Percentiles rank a stretch among this genome's conserved stretches.
Evolutionary conservation across 345 rosid genomes (phyloP).

Genomic region (Turritis glabra): DNA sequence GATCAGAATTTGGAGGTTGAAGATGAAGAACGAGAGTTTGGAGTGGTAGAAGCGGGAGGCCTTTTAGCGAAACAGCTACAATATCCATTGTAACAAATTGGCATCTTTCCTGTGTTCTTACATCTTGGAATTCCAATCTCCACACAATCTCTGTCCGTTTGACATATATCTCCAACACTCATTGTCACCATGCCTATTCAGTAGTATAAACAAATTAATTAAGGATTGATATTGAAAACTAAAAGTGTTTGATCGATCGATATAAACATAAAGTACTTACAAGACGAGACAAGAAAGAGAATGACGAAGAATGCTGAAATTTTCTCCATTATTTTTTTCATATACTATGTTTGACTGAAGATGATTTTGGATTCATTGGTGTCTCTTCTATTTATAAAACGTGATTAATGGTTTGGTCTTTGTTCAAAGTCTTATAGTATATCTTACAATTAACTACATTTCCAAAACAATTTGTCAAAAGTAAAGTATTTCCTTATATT

Average conservation of each 20-base stretch:
- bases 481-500: neutral
- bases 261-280: conserved; percentile 2
- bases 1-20: neutral
- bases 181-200: conserved; percentile 20
- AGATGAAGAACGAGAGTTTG: neutral
- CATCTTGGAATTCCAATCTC: conserved; percentile 26
- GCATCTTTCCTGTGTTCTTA: conserved; percentile 14
- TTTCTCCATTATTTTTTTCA: conserved; percentile 14
- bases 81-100: conserved; percentile 8
- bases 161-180: conserved; percentile 28
- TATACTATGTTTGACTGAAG: neutral
- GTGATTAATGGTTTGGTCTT: neutral
- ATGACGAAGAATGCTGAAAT: conserved; percentile 17
- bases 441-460: neutral
- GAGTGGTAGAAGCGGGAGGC: neutral
- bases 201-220: neutral
- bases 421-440: neutral
- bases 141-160: conserved; percentile 26
- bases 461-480: neutral
- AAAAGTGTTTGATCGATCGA: neutral
- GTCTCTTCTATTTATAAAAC: neutral
- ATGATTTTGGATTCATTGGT: neutral
- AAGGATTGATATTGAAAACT: neutral
- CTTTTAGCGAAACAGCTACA: conserved; percentile 12
- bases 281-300: conserved; percentile 24